Evolutionary conservation across 2,329 filamentous ascomycete genomes (phyloP).

Genomic region (Neopestalotiopsis sp.): DNA sequence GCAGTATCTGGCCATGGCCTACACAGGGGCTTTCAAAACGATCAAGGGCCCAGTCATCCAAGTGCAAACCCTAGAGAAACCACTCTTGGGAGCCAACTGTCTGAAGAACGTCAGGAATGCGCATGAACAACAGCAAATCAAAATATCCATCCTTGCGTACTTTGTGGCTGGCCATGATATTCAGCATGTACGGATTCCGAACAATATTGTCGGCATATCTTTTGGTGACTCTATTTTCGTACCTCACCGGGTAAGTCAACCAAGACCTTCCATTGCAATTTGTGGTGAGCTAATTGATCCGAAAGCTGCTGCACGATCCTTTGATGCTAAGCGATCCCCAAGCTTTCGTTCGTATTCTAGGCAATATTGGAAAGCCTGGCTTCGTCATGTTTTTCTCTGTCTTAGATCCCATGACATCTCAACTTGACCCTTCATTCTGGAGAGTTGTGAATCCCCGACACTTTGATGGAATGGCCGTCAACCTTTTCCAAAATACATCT

Average conservation of each 20-base stretch:
- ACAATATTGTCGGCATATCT: conserved; percentile 8
- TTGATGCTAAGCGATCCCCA: not conserved
- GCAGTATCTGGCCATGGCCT: not conserved
- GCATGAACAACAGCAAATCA: too few species aligned
- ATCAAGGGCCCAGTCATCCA: too few species aligned
- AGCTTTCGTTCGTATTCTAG: conserved; percentile 19
- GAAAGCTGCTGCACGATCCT: conserved; percentile 21
- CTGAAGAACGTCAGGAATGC: too few species aligned
- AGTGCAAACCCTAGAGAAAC: too few species aligned
- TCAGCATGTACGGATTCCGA: not conserved
- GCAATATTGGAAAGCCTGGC: conserved; percentile 21
- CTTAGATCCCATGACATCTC: not conserved
- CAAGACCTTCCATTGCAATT: too few species aligned
- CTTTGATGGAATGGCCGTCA: conserved; percentile 15
- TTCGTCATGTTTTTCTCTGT: conserved; percentile 16
- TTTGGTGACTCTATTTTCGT: conserved; percentile 5
- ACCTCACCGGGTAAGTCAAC: not conserved
- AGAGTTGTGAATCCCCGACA: not conserved
- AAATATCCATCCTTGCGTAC: not conserved
- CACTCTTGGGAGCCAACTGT: too few species aligned
- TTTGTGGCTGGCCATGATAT: not conserved
- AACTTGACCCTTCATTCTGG: conserved; percentile 12
- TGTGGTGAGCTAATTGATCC: too few species aligned
- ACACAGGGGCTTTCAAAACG: not conserved
- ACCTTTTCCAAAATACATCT: conserved; percentile 20